Evolutionary conservation across 2,329 filamentous ascomycete species (phyloP), one percentile per base, ranked within the genome.

Genomic region (Pseudonectria foliicola): DNA sequence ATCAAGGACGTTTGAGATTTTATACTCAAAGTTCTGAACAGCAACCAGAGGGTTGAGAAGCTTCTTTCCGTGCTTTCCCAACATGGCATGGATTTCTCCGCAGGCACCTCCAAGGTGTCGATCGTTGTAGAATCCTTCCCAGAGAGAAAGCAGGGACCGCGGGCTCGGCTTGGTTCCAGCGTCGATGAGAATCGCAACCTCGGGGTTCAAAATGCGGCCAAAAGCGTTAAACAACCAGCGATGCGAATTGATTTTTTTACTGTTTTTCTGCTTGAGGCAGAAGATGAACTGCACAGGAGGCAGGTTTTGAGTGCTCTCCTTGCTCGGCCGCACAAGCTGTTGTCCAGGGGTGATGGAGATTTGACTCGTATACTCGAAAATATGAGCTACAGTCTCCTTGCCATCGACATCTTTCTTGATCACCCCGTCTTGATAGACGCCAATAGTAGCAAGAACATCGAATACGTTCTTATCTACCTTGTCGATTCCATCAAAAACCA

Each of bases 171-270:
- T 95, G 25, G 88, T 95, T 68, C 88, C 88, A 21, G 88, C 88
- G 66, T 95, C 88, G 34, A 95, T 78, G 50, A 95, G 71, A 59
- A 95, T 92, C 60, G 85, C 90, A 38, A 95, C 78, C 63, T 95
- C 88, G 7, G 88, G 88, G 66, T 95, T 94, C 47, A 95, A 67
- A 48, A 95, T 90, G 46, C 87, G 83, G 43, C 88, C 88, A 59
- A 95, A 94, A 23, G 84, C 88, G 50, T 92, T 94, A 68, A 95
- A 95, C 24, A 95, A 73, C 88, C 88, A 95, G 68, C 88, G 75
- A 62, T 95, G 88, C 13, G 88, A 95, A 69, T 95, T 95, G 70
- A 95, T 95, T 75, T 95, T 95, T 72, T 95, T 95, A 70, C 73
- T 92, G 72, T 95, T 95, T 75, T 92, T 87, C 60, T 90, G 84